Conservation (phyloP, 257 asterid species). For the Nicotiana attenuata region DNA sequence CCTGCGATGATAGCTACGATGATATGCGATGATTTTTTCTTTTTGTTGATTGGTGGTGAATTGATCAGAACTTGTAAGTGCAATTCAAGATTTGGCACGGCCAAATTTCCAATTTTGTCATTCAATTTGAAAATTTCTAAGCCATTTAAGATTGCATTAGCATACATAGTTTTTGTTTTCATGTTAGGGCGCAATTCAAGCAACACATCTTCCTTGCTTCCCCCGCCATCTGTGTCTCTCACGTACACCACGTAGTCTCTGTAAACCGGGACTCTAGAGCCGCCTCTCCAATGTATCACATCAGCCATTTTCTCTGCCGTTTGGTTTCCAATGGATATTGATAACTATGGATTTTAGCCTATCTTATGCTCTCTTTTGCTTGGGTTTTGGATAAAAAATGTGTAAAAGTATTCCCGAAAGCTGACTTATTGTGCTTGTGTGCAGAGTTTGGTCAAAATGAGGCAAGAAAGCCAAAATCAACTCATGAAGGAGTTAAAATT, state of each 20-base stretch:
- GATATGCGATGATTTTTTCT: not conserved
- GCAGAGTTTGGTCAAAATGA: too few relatives aligned
- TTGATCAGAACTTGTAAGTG: not conserved
- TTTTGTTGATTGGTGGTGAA: not conserved
- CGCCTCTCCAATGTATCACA: constrained; percentile 13
- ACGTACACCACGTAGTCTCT: constrained; percentile 29
- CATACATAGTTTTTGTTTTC: accelerated
- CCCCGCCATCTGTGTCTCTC: constrained; percentile 9
- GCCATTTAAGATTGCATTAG: constrained; percentile 42
- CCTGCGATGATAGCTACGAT: constrained; percentile 14
- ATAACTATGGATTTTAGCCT: too few relatives aligned
- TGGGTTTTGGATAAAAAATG: too few relatives aligned
- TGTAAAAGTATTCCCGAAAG: too few relatives aligned
- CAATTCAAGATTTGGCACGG: constrained; percentile 31
- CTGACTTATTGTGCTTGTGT: too few relatives aligned
- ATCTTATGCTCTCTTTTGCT: too few relatives aligned
- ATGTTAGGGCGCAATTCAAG: constrained; percentile 29
- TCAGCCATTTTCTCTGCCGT: constrained; percentile 17
- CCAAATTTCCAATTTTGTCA: constrained; percentile 25
- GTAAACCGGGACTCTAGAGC: constrained; percentile 27
- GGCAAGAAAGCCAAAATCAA: too few relatives aligned
- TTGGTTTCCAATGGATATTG: constrained; percentile 22
- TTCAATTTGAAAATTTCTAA: constrained; percentile 54
- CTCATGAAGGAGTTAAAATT: too few relatives aligned
- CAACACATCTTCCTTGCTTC: constrained; percentile 17